Base-by-base conservation (phyloP, 2,329 filamentous ascomycete species). In the Ustilaginoidea virens region DNA sequence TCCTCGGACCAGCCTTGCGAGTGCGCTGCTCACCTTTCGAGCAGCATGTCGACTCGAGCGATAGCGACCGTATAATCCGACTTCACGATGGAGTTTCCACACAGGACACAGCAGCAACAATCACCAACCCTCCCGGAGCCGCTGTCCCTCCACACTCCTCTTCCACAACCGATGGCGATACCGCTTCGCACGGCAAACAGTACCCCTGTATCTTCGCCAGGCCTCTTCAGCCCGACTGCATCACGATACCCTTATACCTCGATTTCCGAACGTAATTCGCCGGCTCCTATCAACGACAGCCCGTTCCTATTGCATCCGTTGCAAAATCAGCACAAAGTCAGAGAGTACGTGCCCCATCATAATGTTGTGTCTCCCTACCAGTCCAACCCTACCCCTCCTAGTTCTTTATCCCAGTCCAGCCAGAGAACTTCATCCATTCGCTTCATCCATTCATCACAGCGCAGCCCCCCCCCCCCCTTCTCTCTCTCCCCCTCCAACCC, bases 321-420 rank as follows among this genome's bases (percentile, higher is more conserved):
- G 32, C 78, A 83, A 49, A 69, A 69, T 35, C 75, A n/a, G n/a
- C n/a, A 80, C 49, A 74, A 66, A 51, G 79, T 83, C 28, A 66
- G 77, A 67, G 80, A 85, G 75, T 81, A 63, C 65, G 74, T 68
- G 7, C 10, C 17, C 19, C 19, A 7, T 20, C 19, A 20, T 7
- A 7, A 20, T 20, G 7, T 11, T 20, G 19, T 20, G 19, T 20
- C 19, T n/a, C n/a, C n/a, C n/a, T n/a, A n/a, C n/a, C 5, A n/a
- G 5, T 7, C 12, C 15, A 12, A 13, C 6, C 9, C 17, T 17
- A 13, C 23, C 7, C 28, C 23, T 10, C 12, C 17, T 17, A 7
- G 7, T 20, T 20, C 7, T 7, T 20, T 20, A 20, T 20, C n/a
- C n/a, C n/a, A n/a, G n/a, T n/a, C n/a, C n/a, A n/a, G n/a, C n/a